phyloP scores from a whole-genome alignment of 306 rosid species.

The Rosa persica region DNA sequence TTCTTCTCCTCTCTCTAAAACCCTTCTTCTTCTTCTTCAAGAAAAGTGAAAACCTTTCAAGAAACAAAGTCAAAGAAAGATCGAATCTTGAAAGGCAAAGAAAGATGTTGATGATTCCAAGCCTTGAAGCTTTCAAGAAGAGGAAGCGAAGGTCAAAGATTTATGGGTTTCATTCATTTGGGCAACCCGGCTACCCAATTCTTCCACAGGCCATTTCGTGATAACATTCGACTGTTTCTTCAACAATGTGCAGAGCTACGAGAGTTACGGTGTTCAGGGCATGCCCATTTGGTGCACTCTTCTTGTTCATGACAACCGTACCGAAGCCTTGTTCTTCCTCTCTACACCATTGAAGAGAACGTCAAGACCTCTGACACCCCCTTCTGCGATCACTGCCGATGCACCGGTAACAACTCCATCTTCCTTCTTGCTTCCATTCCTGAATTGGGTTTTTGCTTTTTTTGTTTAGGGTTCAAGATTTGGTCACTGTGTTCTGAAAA shows the following conservation, averaged over 20 bases:
- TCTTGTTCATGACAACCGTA: conserved; percentile 65
- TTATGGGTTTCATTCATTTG: conserved; percentile 55
- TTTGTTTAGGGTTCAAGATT: not conserved
- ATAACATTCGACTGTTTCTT: conserved; percentile 64
- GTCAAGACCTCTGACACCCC: conserved; percentile 52
- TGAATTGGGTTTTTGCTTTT: not conserved
- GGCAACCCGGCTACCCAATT: conserved; percentile 54
- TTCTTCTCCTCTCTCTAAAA: not conserved
- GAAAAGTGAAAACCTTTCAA: too few relatives aligned
- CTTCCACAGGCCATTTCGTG: conserved; percentile 53
- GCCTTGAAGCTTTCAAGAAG: conserved; percentile 61
- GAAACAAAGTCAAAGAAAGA: not conserved
- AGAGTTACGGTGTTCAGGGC: conserved; percentile 50
- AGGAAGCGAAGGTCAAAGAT: conserved; percentile 61
- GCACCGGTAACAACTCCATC: conserved; percentile 45
- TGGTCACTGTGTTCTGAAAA: too few relatives aligned
- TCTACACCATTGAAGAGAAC: conserved; percentile 73
- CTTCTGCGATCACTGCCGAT: conserved; percentile 77
- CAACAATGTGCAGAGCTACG: conserved; percentile 59
- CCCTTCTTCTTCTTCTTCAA: not conserved
- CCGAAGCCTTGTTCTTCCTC: conserved; percentile 54
- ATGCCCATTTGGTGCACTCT: conserved; percentile 74
- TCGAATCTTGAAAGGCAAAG: conserved; percentile 48
- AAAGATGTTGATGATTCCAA: conserved; percentile 56
- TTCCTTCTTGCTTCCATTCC: not conserved